phyloP scores from a whole-genome alignment of 352 stramenopile species.

The Hyaloperonospora brassicae region DNA sequence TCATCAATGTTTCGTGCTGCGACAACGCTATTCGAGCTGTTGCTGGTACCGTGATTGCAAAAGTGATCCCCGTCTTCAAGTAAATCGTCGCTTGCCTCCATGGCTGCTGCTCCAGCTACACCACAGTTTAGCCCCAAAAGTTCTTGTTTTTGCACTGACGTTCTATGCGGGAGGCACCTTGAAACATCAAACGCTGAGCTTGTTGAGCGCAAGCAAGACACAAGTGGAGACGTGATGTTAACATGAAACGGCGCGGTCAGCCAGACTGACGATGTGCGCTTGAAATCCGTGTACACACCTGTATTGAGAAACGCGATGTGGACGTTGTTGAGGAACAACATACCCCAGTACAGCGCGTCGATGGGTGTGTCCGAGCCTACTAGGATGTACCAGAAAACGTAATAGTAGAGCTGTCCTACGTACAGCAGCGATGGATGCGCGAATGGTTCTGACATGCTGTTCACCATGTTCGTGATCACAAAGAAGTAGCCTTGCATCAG shows the following conservation, averaged over 20 bases:
- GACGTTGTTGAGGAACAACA: constrained; percentile 78
- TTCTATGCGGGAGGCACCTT: constrained; percentile 16
- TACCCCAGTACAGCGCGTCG: constrained; percentile 72
- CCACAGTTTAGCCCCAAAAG: constrained; percentile 28
- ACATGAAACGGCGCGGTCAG: constrained; percentile 33
- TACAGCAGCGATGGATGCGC: constrained; percentile 78
- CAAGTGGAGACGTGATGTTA: constrained; percentile 45
- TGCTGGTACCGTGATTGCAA: constrained; percentile 11
- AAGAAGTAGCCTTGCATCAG: constrained; percentile 84
- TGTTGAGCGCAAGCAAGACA: constrained; percentile 52
- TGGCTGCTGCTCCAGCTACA: constrained; percentile 25
- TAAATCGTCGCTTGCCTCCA: constrained; percentile 15
- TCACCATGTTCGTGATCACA: constrained; percentile 72
- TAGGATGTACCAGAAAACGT: constrained; percentile 84
- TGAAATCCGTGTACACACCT: constrained; percentile 79
- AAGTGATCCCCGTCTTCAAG: constrained; percentile 18
- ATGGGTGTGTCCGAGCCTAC: constrained; percentile 76
- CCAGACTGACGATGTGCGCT: constrained; percentile 48
- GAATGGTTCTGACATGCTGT: constrained; percentile 76
- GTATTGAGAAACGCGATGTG: constrained; percentile 85
- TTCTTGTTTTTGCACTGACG: constrained; percentile 5
- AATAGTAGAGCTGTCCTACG: constrained; percentile 80
- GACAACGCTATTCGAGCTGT: constrained; percentile 20
- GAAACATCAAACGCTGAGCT: constrained; percentile 23
- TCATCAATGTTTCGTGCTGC: constrained; percentile 17